Evolutionary conservation across 345 rosid species (phyloP).

Genomic region (Citrus sinensis): DNA sequence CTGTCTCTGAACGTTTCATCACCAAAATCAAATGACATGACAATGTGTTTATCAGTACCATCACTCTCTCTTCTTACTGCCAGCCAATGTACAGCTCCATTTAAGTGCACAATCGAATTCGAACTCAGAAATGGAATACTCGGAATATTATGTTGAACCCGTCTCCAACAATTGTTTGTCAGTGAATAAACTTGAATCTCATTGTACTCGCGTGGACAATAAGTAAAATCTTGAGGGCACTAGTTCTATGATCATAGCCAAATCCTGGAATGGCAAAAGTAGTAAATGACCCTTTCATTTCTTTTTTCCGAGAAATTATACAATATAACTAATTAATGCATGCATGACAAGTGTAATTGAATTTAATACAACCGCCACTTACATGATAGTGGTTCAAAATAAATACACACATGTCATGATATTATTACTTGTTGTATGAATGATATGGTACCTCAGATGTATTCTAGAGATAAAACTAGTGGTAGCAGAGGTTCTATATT

Average conservation of each 20-base stretch:
- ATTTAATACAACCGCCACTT: too few species aligned
- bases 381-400: too few species aligned
- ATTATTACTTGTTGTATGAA: too few species aligned
- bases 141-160: neutral
- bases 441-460: too few species aligned
- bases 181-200: neutral
- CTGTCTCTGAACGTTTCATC: neutral
- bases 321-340: rapidly evolving
- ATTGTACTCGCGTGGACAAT: neutral
- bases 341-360: too few species aligned
- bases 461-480: neutral
- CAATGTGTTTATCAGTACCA: neutral
- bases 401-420: rapidly evolving
- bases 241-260: neutral
- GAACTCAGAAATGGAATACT: neutral
- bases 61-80: neutral
- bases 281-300: neutral
- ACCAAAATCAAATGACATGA: neutral
- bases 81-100: neutral
- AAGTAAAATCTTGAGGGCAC: neutral
- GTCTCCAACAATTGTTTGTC: neutral
- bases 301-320: too few species aligned
- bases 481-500: neutral
- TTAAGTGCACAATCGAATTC: neutral
- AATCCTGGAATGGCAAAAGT: neutral